Evolutionary conservation across 1,139 yeast species (phyloP).

Genomic region (Diutina scorzettiae): DNA sequence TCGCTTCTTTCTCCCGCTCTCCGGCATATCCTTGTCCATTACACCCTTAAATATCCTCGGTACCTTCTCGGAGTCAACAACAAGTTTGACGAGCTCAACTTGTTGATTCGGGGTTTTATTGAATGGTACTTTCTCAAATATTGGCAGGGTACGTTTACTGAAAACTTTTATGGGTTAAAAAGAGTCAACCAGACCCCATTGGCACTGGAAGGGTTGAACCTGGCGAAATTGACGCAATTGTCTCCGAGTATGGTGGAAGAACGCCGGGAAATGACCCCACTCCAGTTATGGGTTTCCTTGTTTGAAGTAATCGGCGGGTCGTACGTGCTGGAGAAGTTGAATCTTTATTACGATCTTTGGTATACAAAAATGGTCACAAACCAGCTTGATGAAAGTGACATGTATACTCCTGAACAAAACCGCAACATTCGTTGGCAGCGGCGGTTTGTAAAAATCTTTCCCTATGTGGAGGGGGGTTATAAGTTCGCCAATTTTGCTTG

Average conservation of each 20-base stretch:
- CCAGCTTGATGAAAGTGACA: constrained; percentile 24
- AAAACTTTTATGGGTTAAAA: constrained; percentile 84
- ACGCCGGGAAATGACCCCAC: constrained; percentile 38
- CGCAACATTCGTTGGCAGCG: constrained; percentile 23
- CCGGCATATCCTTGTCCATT: constrained; percentile 68
- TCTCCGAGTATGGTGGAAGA: constrained; percentile 42
- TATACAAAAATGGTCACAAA: constrained; percentile 46
- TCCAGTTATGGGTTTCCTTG: constrained; percentile 50
- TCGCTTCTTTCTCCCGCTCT: constrained; percentile 71
- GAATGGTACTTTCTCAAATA: constrained; percentile 62
- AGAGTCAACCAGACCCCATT: constrained; percentile 38
- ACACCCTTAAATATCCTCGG: constrained; percentile 70
- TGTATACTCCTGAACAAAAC: constrained; percentile 19
- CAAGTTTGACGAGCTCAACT: constrained; percentile 65
- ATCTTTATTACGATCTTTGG: constrained; percentile 51
- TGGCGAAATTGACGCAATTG: constrained; percentile 25
- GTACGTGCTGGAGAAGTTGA: constrained; percentile 59
- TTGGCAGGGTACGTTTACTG: constrained; percentile 86
- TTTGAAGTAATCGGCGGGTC: constrained; percentile 56
- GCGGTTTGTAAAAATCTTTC: constrained; percentile 49
- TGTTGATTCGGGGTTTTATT: constrained; percentile 48
- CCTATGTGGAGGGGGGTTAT: constrained; percentile 38
- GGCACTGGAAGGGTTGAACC: constrained; percentile 18
- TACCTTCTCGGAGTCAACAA: constrained; percentile 52
- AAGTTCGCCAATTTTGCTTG: constrained; percentile 45